Conservation (phyloP, 805 yeast genomes). For the Sungouiozyma ichnusensis region DNA sequence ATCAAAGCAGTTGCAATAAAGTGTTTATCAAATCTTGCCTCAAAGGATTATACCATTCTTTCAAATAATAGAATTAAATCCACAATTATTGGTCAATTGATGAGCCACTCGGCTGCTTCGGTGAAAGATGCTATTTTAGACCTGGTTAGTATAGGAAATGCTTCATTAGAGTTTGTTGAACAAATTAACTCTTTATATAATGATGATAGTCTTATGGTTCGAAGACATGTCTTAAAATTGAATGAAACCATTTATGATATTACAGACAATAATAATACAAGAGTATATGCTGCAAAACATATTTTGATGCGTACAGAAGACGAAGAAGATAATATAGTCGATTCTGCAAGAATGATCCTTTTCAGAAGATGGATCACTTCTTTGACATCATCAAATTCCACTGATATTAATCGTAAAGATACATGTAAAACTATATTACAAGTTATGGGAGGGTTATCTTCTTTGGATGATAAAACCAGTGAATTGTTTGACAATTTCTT, state of each 20-base stretch:
- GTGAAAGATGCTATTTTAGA: constrained; percentile 73
- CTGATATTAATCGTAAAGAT: constrained; percentile 7
- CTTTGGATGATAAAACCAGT: constrained; percentile 31
- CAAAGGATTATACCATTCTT: constrained; percentile 42
- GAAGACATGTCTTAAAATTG: constrained; percentile 50
- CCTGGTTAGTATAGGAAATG: constrained; percentile 36
- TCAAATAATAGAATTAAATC: constrained; percentile 39
- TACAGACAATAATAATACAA: constrained; percentile 25
- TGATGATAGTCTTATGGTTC: constrained; percentile 56
- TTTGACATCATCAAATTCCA: constrained; percentile 4
- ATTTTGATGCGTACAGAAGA: constrained; percentile 52
- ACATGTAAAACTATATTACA: constrained; percentile 14
- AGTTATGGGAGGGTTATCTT: constrained; percentile 33
- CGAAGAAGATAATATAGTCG: constrained; percentile 50
- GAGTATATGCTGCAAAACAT: constrained; percentile 38
- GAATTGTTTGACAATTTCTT: constrained; percentile 40
- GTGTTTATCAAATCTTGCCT: constrained; percentile 45
- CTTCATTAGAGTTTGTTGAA: constrained; percentile 35
- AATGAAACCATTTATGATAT: constrained; percentile 37
- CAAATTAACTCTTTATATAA: constrained; percentile 35
- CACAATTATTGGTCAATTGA: constrained; percentile 41
- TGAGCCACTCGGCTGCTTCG: constrained; percentile 57
- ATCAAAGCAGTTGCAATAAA: constrained; percentile 57
- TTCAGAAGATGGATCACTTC: constrained; percentile 30
- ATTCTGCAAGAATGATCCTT: constrained; percentile 32